Base-by-base conservation (phyloP, 257 asterid genomes). In the Solanum rostratum region DNA sequence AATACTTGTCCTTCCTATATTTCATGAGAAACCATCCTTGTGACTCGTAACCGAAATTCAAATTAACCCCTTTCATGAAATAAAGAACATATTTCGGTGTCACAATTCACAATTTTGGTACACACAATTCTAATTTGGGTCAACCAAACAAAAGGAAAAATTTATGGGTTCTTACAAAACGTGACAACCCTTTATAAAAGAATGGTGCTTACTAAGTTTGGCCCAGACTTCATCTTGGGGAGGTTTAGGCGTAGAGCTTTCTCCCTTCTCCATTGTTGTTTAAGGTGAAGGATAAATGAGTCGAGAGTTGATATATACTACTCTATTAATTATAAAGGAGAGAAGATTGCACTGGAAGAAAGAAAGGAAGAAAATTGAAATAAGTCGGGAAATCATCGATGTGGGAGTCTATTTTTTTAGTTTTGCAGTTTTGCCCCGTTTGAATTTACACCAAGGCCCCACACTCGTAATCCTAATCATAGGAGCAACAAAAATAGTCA, bases 201-300 rank as follows among this genome's bases (percentile, higher is more conserved):
- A 81, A 84, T 0, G n/a, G 43, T 20, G 18, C 46, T 57, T 87
- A 95, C 99, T 95, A 82, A 95, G 92, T 93, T 91, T 94, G 3
- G 97, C 97, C 99, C 99, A 94, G 83, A 93, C 84, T 69, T 87
- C 91, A 81, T 69, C 82, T 71, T 65, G 15, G 74, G 86, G 81
- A 59, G 89, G 83, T 86, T 84, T 84, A 86, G 95, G 84, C 70
- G 33, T 85, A 3, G 97, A 93, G 87, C 91, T 88, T 88, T 94
- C 95, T 29, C 95, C 99, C 78, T 79, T 89, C 60, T 95, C 97
- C 99, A 95, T 95, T 37, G 24, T 69, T 52, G 41, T 37, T 29
- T 66, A 49, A 13, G 19, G 60, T 82, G 37, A 81, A n/a, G 15
- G n/a, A 63, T 15, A 45, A 45, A 73, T 30, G 20, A 33, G 18